These are phyloP conservation scores for Auricularia heimuer DNA, from an alignment of 768 basidiomycete species.

Conservation along the genomic window DNA sequence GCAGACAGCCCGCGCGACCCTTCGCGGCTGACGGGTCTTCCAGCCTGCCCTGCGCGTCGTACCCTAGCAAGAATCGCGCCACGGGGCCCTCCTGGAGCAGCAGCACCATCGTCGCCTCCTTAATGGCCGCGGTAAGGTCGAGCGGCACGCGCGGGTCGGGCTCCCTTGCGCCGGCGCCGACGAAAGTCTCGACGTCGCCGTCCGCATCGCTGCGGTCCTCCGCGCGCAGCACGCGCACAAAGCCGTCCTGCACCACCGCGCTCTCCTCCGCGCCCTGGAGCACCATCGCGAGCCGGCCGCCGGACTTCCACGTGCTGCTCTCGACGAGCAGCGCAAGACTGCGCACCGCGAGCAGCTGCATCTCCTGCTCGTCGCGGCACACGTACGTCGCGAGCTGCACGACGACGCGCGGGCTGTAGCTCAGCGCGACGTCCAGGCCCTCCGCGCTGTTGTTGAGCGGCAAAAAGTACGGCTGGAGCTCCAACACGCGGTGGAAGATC, in stretches of 20 bases:
- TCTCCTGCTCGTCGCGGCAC: conserved; percentile 56
- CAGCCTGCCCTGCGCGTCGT: conserved; percentile 60
- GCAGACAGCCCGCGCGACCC: conserved; percentile 60
- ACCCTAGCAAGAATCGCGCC: conserved; percentile 74
- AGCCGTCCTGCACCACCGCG: conserved; percentile 75
- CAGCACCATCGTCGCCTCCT: conserved; percentile 70
- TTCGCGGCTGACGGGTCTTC: conserved; percentile 73
- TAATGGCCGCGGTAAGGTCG: conserved; percentile 48
- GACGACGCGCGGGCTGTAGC: conserved; percentile 59
- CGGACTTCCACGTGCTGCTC: conserved; percentile 39
- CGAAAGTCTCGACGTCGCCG: conserved; percentile 56
- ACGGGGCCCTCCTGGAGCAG: conserved; percentile 79
- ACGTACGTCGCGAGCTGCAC: conserved; percentile 79
- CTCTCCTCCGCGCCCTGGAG: conserved; percentile 77
- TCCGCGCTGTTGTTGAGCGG: conserved; percentile 43
- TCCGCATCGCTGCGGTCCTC: conserved; percentile 56
- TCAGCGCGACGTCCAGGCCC: conserved; percentile 59
- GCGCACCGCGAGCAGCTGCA: conserved; percentile 66
- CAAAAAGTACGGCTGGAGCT: conserved; percentile 81
- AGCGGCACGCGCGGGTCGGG: conserved; percentile 33
- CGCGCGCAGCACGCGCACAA: conserved; percentile 51
- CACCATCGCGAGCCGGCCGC: conserved; percentile 56
- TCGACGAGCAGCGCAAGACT: conserved; percentile 59
- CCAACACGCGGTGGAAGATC: conserved; percentile 70
- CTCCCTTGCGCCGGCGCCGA: conserved; percentile 66